phyloP scores from a whole-genome alignment of 192 early-diverging fungal genomes.

The Martensiomyces pterosporus region DNA sequence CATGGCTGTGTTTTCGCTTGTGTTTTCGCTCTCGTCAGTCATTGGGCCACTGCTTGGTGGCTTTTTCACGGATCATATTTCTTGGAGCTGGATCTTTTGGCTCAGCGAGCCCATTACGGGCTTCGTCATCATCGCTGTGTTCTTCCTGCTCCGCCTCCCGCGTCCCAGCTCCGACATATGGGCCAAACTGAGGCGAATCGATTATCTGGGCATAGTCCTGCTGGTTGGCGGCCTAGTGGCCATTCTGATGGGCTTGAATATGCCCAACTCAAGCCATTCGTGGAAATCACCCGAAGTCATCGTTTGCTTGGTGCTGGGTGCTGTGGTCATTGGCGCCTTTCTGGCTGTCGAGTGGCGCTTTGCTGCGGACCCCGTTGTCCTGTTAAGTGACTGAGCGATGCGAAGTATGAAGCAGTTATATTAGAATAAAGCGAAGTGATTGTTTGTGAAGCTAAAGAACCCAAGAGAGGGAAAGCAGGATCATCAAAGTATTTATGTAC shows the following conservation, averaged over 20 bases:
- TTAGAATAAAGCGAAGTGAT: too few species aligned
- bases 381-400: too few species aligned
- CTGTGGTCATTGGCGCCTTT: constrained; percentile 52
- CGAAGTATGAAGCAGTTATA: too few species aligned
- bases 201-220: constrained; percentile 61
- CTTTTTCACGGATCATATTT: constrained; percentile 52
- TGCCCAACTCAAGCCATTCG: constrained; percentile 63
- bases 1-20: constrained; percentile 56
- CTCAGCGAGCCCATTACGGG: constrained; percentile 54
- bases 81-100: constrained; percentile 63
- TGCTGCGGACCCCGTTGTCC: constrained; percentile 65
- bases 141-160: constrained; percentile 40
- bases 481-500: too few species aligned
- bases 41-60: constrained; percentile 60
- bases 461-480: too few species aligned
- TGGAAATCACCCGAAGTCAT: constrained; percentile 69
- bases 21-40: constrained; percentile 59
- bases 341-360: constrained; percentile 51
- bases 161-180: constrained; percentile 9
- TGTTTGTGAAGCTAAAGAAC: too few species aligned
- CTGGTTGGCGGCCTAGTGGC: constrained; percentile 55
- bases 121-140: constrained; percentile 45
- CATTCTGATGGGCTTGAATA: constrained; percentile 66
- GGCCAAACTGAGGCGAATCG: constrained; percentile 59
- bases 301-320: constrained; percentile 47